These are phyloP conservation scores for Juglanconis juglandina DNA, from an alignment of 2,329 filamentous ascomycete species.

Conservation along the genomic window DNA sequence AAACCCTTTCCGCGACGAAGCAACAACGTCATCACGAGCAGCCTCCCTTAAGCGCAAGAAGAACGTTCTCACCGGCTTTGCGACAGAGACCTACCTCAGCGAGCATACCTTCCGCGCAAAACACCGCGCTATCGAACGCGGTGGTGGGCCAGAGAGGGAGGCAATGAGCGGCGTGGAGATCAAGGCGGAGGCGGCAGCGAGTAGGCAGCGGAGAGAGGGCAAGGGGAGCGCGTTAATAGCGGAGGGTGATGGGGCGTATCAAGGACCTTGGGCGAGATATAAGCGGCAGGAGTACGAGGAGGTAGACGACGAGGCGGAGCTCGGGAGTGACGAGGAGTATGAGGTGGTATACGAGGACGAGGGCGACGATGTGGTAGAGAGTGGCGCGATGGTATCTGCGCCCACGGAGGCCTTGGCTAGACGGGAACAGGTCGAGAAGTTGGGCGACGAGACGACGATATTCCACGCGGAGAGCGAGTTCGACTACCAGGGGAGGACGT, in stretches of 20 bases:
- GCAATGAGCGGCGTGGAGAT: conserved; percentile 51
- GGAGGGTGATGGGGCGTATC: conserved; percentile 82
- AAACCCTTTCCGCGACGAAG: conserved; percentile 70
- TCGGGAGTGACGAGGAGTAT: conserved; percentile 76
- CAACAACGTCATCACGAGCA: conserved; percentile 33
- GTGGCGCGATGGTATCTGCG: conserved; percentile 58
- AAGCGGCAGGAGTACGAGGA: conserved; percentile 69
- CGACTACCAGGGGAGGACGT: conserved; percentile 94
- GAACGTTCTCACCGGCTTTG: conserved; percentile 79
- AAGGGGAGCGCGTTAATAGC: conserved; percentile 82
- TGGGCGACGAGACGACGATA: conserved; percentile 73
- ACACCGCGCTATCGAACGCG: conserved; percentile 77
- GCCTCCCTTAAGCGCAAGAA: conserved; percentile 61
- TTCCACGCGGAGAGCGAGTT: conserved; percentile 81
- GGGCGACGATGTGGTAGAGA: conserved; percentile 63
- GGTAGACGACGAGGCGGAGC: conserved; percentile 67
- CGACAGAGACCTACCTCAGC: conserved; percentile 83
- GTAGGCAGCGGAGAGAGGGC: conserved; percentile 73
- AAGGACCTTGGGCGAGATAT: conserved; percentile 93
- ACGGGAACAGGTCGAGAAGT: conserved; percentile 55
- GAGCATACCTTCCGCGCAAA: conserved; percentile 87
- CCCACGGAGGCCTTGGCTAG: conserved; percentile 51
- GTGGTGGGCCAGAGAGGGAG: conserved; percentile 54
- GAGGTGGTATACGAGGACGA: conserved; percentile 75
- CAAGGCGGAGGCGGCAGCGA: conserved; percentile 67